Evolutionary conservation across 257 asterid genomes (phyloP).

Genomic region (Solanum tacnaense): DNA sequence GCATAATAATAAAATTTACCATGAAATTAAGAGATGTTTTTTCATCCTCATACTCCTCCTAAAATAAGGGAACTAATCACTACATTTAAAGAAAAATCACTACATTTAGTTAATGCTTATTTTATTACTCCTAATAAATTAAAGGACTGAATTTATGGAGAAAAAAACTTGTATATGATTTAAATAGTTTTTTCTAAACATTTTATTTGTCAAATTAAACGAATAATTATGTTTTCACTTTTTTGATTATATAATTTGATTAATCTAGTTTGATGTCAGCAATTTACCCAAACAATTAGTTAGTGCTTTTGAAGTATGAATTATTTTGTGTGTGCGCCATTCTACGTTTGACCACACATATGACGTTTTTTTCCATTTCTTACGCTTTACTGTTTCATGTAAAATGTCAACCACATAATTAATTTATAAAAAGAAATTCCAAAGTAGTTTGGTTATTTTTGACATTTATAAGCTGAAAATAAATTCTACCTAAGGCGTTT

Average conservation of each 20-base stretch:
- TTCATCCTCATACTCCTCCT: slow-evolving; percentile 32
- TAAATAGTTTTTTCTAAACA: background rate
- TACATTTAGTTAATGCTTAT: background rate
- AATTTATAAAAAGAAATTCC: background rate
- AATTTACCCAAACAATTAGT: background rate
- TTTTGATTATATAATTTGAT: background rate
- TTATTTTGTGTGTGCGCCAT: background rate
- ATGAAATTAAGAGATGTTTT: slow-evolving; percentile 17
- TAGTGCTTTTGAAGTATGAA: background rate
- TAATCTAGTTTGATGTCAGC: background rate
- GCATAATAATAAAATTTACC: slow-evolving; percentile 21
- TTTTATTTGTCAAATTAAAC: background rate
- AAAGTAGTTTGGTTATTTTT: background rate
- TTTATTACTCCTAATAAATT: background rate
- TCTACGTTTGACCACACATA: background rate
- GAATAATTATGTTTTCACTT: background rate
- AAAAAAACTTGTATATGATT: background rate
- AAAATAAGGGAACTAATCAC: background rate
- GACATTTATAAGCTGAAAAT: background rate
- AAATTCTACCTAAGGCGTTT: background rate
- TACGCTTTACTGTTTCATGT: background rate
- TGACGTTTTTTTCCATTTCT: background rate
- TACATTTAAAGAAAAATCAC: background rate
- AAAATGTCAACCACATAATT: background rate
- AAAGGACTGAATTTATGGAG: background rate